Base-by-base conservation (phyloP, 805 yeast genomes). In the Kazachstania psychrophila region DNA sequence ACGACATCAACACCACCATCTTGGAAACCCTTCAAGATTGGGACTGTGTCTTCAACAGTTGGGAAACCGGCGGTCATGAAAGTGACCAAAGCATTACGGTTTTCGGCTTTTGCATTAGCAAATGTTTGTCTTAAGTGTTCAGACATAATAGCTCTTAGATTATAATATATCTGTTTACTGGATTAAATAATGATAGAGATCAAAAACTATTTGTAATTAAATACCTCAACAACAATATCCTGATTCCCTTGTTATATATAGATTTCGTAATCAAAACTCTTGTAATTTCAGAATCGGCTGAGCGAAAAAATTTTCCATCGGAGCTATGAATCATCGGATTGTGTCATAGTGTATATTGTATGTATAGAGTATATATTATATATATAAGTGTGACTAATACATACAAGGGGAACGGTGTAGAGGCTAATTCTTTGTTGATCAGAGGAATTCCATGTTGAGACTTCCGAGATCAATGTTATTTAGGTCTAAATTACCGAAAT, bases 1-100 rank as follows among this genome's bases (percentile, higher is more conserved):
- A 92, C 85, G 43, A 92, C 73, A 56, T 92, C 97, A 26, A 83
- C 94, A 39, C 99, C 99, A 47, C 95, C 96, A 20, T 74, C 83
- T 66, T 92, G 97, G 65, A 92, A 75, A 16, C 92, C 89, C 57
- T 78, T 73, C 59, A 92, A 58, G 44, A 88, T 74, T 6, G 94
- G 94, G 34, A 92, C 68, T 1, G 98, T 88, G 45, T 83, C 95
- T 38, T 79, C 94, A 37, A 82, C 62, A 13, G 86, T 70, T 36
- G 99, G 99, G 64, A 68, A 86, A 14, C 96, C 98, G 3, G 95
- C 96, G 17, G 99, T 92, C 55, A 88, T 70, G 56, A 89, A 92
- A 30, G 95, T 84, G 33, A 92, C 81, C 49, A 92, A 70, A 29
- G 96, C 96, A 51, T 79, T 77, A 51, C 98, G 84, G 49, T 76